phyloP scores from a whole-genome alignment of 2,329 filamentous ascomycete genomes.

The Exserohilum turcica region DNA sequence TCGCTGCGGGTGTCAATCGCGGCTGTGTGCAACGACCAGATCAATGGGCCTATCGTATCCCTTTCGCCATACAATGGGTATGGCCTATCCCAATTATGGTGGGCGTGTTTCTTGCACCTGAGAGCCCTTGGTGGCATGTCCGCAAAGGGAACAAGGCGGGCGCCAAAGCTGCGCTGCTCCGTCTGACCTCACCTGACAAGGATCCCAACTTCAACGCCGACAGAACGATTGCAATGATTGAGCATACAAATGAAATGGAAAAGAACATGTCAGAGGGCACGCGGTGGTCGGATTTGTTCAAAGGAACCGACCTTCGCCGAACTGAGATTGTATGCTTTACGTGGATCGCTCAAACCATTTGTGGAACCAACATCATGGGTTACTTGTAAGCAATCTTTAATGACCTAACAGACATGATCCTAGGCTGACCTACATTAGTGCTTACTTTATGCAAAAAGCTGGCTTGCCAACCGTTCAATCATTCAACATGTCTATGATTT shows the following conservation, averaged over 20 bases:
- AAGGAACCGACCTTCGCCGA: slow-evolving; percentile 73
- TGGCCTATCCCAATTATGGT: slow-evolving; percentile 64
- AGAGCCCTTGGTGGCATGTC: slow-evolving; percentile 75
- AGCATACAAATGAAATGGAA: slow-evolving; percentile 79
- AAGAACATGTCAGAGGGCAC: slow-evolving; percentile 67
- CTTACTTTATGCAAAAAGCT: too few species aligned
- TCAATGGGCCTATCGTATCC: slow-evolving; percentile 67
- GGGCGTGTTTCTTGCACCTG: slow-evolving; percentile 68
- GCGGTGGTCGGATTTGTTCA: slow-evolving; percentile 81
- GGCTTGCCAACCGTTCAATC: too few species aligned
- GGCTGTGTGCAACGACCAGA: slow-evolving; percentile 63
- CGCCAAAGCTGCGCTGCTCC: slow-evolving; percentile 62
- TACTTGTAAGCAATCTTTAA: slow-evolving; percentile 31
- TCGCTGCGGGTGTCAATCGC: slow-evolving; percentile 70
- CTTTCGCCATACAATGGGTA: slow-evolving; percentile 64
- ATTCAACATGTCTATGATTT: slow-evolving; percentile 9
- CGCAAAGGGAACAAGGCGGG: slow-evolving; percentile 64
- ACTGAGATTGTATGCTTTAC: slow-evolving; percentile 68
- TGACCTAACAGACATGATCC: too few species aligned
- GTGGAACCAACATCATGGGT: slow-evolving; percentile 30
- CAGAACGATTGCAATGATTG: slow-evolving; percentile 79
- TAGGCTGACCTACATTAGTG: too few species aligned
- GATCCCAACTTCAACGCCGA: slow-evolving; percentile 50
- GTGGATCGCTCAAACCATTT: slow-evolving; percentile 50
- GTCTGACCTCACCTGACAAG: slow-evolving; percentile 37